phyloP scores from a whole-genome alignment of 768 basidiomycete genomes.

The Symmetrospora coprosmae region DNA sequence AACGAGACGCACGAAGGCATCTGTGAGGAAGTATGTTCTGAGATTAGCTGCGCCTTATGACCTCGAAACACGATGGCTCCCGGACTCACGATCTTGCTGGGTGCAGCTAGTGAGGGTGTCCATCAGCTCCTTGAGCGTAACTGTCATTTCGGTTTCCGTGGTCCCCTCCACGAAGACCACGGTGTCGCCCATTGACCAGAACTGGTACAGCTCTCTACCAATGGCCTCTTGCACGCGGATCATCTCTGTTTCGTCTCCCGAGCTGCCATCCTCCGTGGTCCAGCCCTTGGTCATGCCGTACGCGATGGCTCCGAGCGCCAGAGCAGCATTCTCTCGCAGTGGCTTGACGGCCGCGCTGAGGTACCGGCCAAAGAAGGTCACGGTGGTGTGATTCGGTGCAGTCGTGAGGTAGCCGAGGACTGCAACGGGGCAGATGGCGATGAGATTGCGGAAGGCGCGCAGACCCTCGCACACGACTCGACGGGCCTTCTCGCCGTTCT shows the following conservation, averaged over 20 bases:
- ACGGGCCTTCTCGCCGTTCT: constrained; percentile 15
- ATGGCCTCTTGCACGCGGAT: not conserved
- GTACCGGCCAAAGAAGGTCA: constrained; percentile 4
- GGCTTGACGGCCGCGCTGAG: constrained; percentile 3
- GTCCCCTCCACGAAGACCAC: no score
- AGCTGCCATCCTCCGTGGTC: not conserved
- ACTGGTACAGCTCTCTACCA: constrained; percentile 1
- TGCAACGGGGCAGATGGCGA: not conserved
- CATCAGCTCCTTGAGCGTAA: no score
- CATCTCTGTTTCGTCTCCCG: not conserved
- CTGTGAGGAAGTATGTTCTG: no score
- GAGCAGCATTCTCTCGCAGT: constrained; percentile 15
- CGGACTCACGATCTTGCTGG: no score
- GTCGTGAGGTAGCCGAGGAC: not conserved
- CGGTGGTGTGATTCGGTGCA: not conserved
- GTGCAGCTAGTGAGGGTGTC: no score
- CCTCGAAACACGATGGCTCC: no score
- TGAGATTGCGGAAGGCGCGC: not conserved
- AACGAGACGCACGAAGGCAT: constrained; percentile 8
- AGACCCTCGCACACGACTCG: not conserved
- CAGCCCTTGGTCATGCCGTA: not conserved
- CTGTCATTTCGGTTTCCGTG: no score
- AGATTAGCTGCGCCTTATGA: no score
- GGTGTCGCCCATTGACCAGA: no score
- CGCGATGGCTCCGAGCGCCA: not conserved